Evolutionary conservation across 1,284 basidiomycete species (phyloP).

Genomic region (Ganoderma leucocontextum): DNA sequence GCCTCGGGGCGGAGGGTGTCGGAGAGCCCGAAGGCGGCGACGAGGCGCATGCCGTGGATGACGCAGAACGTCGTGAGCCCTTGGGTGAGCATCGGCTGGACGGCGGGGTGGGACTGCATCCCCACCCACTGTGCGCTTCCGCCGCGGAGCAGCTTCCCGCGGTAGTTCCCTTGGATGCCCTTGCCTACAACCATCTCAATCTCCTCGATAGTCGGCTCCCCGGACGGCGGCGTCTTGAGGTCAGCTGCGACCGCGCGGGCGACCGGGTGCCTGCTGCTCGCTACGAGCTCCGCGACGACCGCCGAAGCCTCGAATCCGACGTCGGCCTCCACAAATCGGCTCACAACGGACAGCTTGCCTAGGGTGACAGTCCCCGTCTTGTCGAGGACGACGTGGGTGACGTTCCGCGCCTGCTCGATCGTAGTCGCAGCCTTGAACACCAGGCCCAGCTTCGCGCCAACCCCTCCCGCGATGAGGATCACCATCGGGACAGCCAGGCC

Average conservation of each 20-base stretch:
- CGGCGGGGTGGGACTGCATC: conserved; percentile 34
- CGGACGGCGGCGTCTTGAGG: conserved; percentile 16
- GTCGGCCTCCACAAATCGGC: conserved; percentile 34
- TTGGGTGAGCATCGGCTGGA: conserved; percentile 34
- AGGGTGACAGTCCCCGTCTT: conserved; percentile 56
- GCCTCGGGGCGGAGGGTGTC: conserved; percentile 59
- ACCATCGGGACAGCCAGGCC: conserved; percentile 50
- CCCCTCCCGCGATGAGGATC: conserved; percentile 45
- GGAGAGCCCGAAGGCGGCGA: conserved; percentile 55
- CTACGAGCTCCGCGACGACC: conserved; percentile 37
- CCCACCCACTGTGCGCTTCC: conserved; percentile 47
- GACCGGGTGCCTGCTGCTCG: conserved; percentile 45
- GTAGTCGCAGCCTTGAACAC: conserved; percentile 46
- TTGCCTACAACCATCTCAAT: conserved; percentile 46
- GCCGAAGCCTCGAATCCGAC: conserved; percentile 31
- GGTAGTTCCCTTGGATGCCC: conserved; percentile 44
- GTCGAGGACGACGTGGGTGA: conserved; percentile 51
- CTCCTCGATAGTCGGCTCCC: conserved; percentile 26
- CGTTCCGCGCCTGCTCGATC: conserved; percentile 42
- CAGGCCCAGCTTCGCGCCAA: conserved; percentile 44
- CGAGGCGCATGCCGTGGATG: conserved; percentile 40
- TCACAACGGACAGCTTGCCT: conserved; percentile 45
- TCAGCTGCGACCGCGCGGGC: conserved; percentile 43
- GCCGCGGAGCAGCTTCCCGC: conserved; percentile 42
- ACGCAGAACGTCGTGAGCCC: conserved; percentile 49